Conservation (phyloP, 2,329 filamentous ascomycete genomes). For the Botryotinia convoluta region DNA sequence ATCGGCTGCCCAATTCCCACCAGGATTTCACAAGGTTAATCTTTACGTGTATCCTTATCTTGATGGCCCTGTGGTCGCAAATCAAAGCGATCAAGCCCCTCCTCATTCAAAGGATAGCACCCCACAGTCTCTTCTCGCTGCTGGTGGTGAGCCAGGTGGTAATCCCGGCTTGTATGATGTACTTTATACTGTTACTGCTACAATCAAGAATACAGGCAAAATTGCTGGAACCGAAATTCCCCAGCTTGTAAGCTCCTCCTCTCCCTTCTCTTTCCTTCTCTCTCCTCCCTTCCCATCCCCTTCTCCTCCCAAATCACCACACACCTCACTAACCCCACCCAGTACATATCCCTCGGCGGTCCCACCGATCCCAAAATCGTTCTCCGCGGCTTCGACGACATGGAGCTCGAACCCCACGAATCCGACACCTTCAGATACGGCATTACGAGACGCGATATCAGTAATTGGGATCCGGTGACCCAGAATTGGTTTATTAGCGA, state of each 20-base stretch:
- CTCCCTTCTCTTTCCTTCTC: neutral
- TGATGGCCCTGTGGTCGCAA: conserved; percentile 43
- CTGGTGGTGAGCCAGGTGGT: conserved; percentile 52
- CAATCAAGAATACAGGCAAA: conserved; percentile 55
- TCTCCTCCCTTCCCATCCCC: conserved; percentile 37
- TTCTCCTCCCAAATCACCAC: conserved; percentile 37
- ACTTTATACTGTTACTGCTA: conserved; percentile 51
- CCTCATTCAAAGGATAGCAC: conserved; percentile 43
- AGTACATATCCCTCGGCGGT: conserved; percentile 77
- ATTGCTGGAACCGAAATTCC: conserved; percentile 55
- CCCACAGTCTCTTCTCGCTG: conserved; percentile 46
- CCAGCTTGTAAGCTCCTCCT: conserved; percentile 44
- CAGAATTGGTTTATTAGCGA: conserved; percentile 74
- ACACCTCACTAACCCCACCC: neutral
- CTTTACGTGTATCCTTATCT: conserved; percentile 56
- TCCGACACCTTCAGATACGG: conserved; percentile 63
- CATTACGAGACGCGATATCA: conserved; percentile 77
- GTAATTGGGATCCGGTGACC: conserved; percentile 73
- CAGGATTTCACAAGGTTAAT: conserved; percentile 45
- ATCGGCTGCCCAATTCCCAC: conserved; percentile 65
- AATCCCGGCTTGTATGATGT: conserved; percentile 54
- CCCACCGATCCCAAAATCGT: conserved; percentile 63
- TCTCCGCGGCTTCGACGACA: conserved; percentile 78
- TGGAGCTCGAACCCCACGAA: conserved; percentile 67
- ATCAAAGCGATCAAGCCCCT: conserved; percentile 36